Evolutionary conservation across 2,329 filamentous ascomycete species (phyloP).

Genomic region (Monilinia fructigena): DNA sequence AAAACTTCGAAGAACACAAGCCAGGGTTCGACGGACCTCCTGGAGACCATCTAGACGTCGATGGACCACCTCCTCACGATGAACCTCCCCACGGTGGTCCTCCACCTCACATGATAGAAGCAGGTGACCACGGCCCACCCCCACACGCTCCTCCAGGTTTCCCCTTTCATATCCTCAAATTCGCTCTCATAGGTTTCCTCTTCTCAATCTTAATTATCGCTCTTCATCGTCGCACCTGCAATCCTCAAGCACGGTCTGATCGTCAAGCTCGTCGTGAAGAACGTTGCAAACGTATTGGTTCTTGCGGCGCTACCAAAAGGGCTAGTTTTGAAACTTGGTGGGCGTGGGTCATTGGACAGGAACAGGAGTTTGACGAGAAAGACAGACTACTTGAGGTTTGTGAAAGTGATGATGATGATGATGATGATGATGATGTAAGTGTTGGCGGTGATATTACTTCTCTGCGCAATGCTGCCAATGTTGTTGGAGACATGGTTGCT

Average conservation of each 20-base stretch:
- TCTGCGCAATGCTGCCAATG: constrained; percentile 30
- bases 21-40: neutral
- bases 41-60: neutral
- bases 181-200: constrained; percentile 33
- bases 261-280: constrained; percentile 29
- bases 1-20: neutral
- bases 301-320: constrained; percentile 29
- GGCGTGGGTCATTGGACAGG: constrained; percentile 23
- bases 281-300: constrained; percentile 28
- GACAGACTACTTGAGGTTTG: constrained; percentile 25
- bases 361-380: constrained; percentile 34
- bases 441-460: constrained; percentile 32
- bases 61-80: neutral
- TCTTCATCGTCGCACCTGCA: constrained; percentile 31
- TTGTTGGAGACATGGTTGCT: constrained; percentile 33
- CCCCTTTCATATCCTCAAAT: constrained; percentile 30
- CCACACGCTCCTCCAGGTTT: neutral
- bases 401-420: constrained; percentile 32
- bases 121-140: neutral
- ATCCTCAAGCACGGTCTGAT: constrained; percentile 23
- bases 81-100: neutral
- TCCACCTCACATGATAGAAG: neutral
- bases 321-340: constrained; percentile 26
- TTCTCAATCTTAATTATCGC: constrained; percentile 31
- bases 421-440: constrained; percentile 30